phyloP scores from a whole-genome alignment of 371 early-diverging fungal genomes.

The Capillidium heterosporum region DNA sequence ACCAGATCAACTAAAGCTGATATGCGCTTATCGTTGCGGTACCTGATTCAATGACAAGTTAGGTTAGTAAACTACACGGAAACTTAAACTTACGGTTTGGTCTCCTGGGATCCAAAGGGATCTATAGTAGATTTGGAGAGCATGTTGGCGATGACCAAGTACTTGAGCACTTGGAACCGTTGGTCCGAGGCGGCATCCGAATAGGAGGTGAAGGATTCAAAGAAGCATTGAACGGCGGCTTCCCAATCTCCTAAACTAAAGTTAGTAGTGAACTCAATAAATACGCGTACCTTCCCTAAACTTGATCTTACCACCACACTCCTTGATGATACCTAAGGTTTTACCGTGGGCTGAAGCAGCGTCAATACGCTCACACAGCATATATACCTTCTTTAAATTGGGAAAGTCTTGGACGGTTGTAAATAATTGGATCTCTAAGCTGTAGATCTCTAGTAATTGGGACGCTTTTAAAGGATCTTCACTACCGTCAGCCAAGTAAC shows the following conservation, averaged over 20 bases:
- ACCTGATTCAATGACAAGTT: no score
- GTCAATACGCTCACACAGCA: conserved; percentile 69
- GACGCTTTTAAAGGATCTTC: conserved; percentile 82
- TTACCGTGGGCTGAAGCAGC: conserved; percentile 91
- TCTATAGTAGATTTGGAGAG: conserved; percentile 83
- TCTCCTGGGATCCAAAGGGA: conserved; percentile 92
- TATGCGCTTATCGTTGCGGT: conserved; percentile 78
- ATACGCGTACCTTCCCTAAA: conserved; percentile 86
- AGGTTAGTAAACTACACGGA: not conserved
- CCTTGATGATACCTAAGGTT: conserved; percentile 90
- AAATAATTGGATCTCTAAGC: conserved; percentile 86
- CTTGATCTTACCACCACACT: conserved; percentile 96
- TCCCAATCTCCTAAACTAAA: no score
- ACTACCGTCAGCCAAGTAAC: conserved; percentile 65
- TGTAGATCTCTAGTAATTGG: conserved; percentile 73
- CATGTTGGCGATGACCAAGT: conserved; percentile 84
- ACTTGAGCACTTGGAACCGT: conserved; percentile 85
- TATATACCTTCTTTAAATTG: conserved; percentile 72
- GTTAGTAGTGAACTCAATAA: no score
- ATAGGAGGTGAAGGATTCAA: conserved; percentile 92
- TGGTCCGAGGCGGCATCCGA: conserved; percentile 90
- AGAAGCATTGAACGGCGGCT: conserved; percentile 80
- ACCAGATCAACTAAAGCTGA: conserved; percentile 83
- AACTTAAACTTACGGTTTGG: conserved; percentile 55
- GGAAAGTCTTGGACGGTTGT: conserved; percentile 72